These are phyloP conservation scores for Neostapfia colusana DNA, from an alignment of 176 grass and related monocot species.

Conservation along the genomic window DNA sequence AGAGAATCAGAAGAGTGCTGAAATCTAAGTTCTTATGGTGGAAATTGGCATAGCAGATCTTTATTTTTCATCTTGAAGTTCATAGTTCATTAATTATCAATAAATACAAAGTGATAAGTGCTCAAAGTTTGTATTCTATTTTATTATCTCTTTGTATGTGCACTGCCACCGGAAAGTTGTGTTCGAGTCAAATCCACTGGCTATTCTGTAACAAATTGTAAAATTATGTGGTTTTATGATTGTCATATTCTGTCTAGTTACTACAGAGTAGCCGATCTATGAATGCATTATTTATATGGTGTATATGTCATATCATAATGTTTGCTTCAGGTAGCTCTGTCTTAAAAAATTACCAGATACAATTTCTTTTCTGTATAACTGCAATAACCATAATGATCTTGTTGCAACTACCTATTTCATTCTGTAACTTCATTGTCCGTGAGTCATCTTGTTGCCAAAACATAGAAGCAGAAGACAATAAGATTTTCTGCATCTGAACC, in stretches of 20 bases:
- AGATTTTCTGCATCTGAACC: conserved; percentile 5
- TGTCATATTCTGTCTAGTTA: conserved; percentile 2
- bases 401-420: not conserved
- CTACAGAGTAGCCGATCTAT: not conserved
- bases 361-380: not conserved
- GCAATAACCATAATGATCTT: not conserved
- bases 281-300: conserved; percentile 11
- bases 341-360: not conserved
- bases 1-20: not conserved
- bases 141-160: conserved; percentile 1
- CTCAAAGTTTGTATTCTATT: conserved; percentile 16
- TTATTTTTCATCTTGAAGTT: conserved; percentile 14
- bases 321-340: not conserved
- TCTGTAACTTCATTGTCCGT: not conserved
- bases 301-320: not conserved
- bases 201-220: conserved; percentile 1
- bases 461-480: not conserved
- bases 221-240: conserved; percentile 19
- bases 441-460: conserved; percentile 17
- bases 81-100: conserved; percentile 28
- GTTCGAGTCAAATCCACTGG: not conserved
- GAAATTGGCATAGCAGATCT: not conserved
- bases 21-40: not conserved
- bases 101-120: not conserved
- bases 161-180: conserved; percentile 22